These are phyloP conservation scores for Spiraea crenata DNA, from an alignment of 331 rosid genomes.

Conservation along the genomic window DNA sequence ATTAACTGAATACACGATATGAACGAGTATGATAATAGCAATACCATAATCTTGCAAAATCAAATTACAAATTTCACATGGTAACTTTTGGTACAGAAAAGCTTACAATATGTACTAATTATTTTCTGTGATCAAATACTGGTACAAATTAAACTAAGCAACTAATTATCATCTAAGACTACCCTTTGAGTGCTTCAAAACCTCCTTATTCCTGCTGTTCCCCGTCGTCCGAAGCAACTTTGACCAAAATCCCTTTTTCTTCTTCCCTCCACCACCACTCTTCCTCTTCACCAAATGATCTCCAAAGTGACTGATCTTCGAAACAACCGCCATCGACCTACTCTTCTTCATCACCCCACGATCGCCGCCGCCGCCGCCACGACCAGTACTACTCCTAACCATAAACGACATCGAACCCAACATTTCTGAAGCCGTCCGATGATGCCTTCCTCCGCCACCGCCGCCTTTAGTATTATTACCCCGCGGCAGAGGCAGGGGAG, in stretches of 20 bases:
- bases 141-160: not conserved
- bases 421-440: constrained; percentile 38
- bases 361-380: not conserved
- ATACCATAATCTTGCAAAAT: not conserved
- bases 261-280: not conserved
- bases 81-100: not conserved
- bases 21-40: no score
- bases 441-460: constrained; percentile 17
- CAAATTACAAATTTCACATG: not conserved
- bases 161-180: constrained; percentile 11
- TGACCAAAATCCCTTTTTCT: constrained; percentile 54
- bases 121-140: no score
- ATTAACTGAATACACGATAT: no score
- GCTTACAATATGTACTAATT: not conserved
- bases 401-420: constrained; percentile 17
- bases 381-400: not conserved
- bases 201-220: constrained; percentile 39
- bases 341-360: constrained; percentile 53
- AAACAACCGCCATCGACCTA: constrained; percentile 40
- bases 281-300: constrained; percentile 15
- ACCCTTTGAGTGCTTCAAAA: constrained; percentile 31
- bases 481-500: constrained; percentile 5
- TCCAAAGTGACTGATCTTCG: constrained; percentile 22
- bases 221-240: constrained; percentile 47
- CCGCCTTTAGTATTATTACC: no score